Evolutionary conservation across 306 rosid genomes (phyloP).

Genomic region (Dalbergia cochinchinensis): DNA sequence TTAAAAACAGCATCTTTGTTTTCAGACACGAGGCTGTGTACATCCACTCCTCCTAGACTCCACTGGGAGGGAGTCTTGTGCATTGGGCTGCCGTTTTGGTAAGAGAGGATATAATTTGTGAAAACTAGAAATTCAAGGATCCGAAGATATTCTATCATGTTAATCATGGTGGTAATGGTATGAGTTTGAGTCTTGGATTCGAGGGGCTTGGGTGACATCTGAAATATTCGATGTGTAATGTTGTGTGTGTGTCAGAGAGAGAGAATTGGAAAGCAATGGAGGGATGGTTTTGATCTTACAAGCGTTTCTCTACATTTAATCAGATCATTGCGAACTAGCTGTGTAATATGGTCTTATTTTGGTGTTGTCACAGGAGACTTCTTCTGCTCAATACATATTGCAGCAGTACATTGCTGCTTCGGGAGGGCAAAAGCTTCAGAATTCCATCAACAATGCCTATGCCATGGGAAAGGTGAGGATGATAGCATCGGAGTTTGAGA

Average conservation of each 20-base stretch:
- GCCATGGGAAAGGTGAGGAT: constrained; percentile 98
- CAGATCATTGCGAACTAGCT: not conserved
- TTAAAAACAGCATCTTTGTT: too few species aligned
- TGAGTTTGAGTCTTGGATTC: constrained; percentile 6
- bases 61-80: too few species aligned
- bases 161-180: not conserved
- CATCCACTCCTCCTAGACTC: too few species aligned
- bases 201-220: not conserved
- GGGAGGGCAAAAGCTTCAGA: constrained; percentile 93
- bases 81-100: not conserved
- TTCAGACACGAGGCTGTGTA: too few species aligned
- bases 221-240: not conserved
- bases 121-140: constrained; percentile 13
- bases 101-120: constrained; percentile 1
- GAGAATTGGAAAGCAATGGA: constrained; percentile 2
- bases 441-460: constrained; percentile 81
- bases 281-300: constrained; percentile 18
- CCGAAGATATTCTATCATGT: not conserved
- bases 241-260: not conserved
- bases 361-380: constrained; percentile 76
- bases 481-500: constrained; percentile 97
- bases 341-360: constrained; percentile 32
- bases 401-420: constrained; percentile 98
- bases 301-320: constrained; percentile 19
- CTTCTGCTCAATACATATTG: constrained; percentile 96